Base-by-base conservation (phyloP, 2,329 filamentous ascomycete species). In the Cladophialophora carrionii region DNA sequence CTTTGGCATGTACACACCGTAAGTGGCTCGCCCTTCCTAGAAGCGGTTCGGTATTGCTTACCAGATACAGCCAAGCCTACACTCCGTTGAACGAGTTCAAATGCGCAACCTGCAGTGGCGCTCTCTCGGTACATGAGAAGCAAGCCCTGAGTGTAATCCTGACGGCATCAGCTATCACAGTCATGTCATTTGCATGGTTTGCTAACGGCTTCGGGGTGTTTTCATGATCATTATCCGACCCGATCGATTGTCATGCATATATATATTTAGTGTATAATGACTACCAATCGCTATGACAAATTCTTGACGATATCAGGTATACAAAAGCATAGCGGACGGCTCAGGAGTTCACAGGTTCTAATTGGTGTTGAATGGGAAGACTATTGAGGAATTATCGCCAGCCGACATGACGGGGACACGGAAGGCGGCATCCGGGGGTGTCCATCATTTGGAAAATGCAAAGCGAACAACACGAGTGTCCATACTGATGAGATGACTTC, bases 1-100 rank as follows among this genome's bases (percentile, higher is more conserved):
- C 5, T 90, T 90, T 71, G 87, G 84, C 66, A 87, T 90, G 84
- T 90, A 90, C 74, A 49, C 83, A 84, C 74, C 63, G 67, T 69
- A 56, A 41, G 67, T 69, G 26, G 53, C 4, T 22, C 29, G 34
- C 78, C 3, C 83, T 85, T 72, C n/a, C 20, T 20, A 43, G 5
- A 17, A 31, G 37, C 14, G 10, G 14, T 17, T 24, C 8, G 22
- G 6, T 17, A 12, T 48, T 26, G 78, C 82, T 6, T 43, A 67
- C 26, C 31, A 20, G 52, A 41, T 52, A 10, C 56, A 69, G 67
- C n/a, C 70, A 72, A 65, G 64, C 70, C 32, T 72, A 72, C 55
- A 74, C 68, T 24, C 41, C 60, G 52, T 32, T 68, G 12, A 41
- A 65, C 84, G 84, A 83, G 43, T 85, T 77, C 73, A 74, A 76